Conservation (phyloP, 306 rosid genomes). For the Gastrolobium villosum region DNA sequence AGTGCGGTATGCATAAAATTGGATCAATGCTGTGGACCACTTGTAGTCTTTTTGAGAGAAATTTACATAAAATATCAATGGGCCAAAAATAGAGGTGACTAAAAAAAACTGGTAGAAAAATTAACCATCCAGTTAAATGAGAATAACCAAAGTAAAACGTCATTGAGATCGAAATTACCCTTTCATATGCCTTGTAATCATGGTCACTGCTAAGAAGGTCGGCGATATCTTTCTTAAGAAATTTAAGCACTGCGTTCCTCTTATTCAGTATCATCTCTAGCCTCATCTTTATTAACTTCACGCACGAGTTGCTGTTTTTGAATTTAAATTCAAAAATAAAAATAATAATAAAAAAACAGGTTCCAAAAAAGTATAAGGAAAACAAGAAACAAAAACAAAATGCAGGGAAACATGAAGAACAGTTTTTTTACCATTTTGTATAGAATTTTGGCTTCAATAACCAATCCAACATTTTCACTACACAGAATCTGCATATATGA, state of each 20-base stretch:
- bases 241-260: constrained; percentile 72
- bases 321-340: neutral
- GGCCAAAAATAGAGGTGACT: neutral
- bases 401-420: neutral
- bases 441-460: constrained; percentile 64
- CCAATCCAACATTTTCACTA: constrained; percentile 64
- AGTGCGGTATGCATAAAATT: neutral
- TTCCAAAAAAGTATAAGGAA: neutral
- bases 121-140: neutral
- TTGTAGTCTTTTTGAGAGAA: neutral
- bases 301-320: constrained; percentile 66
- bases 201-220: constrained; percentile 73
- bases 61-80: constrained; percentile 1
- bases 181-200: constrained; percentile 76
- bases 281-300: constrained; percentile 61
- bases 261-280: constrained; percentile 68
- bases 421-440: constrained; percentile 63
- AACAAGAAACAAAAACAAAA: too few relatives aligned
- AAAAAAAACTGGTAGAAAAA: neutral
- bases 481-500: neutral
- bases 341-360: neutral
- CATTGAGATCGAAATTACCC: constrained; percentile 59
- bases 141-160: neutral
- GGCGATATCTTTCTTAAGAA: constrained; percentile 75
- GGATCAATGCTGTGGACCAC: constrained; percentile 2